These are phyloP conservation scores for Coemansia sp. DNA, from an alignment of 192 early-diverging fungal genomes.

Conservation along the genomic window DNA sequence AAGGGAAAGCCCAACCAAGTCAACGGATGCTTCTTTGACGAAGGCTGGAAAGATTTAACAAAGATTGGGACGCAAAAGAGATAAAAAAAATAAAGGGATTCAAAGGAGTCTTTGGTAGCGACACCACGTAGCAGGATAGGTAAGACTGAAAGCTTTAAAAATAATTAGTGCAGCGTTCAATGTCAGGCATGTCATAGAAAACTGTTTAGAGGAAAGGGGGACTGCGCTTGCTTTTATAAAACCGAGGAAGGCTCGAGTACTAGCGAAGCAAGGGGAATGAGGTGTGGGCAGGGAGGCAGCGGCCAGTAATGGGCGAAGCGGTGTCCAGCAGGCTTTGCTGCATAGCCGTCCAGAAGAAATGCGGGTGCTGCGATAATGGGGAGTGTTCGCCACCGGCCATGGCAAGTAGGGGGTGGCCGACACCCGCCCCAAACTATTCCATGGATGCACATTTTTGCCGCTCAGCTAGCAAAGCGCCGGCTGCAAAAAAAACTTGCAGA, in stretches of 20 bases:
- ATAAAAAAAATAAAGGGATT: not conserved
- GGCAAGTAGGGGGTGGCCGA: slow-evolving; percentile 24
- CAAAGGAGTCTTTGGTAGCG: not conserved
- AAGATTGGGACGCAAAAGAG: not conserved
- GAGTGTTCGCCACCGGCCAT: slow-evolving; percentile 21
- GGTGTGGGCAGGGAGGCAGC: not conserved
- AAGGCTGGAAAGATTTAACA: not conserved
- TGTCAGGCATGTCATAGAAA: not conserved
- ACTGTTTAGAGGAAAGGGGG: slow-evolving; percentile 2
- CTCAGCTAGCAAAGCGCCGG: not conserved
- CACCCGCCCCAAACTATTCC: slow-evolving; percentile 16
- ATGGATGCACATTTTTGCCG: not conserved
- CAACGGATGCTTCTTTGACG: not conserved
- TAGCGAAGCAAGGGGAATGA: not conserved
- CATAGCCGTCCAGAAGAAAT: slow-evolving; percentile 5
- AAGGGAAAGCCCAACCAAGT: not conserved
- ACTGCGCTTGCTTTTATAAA: slow-evolving; percentile 17
- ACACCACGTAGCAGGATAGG: not conserved
- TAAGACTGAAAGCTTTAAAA: not conserved
- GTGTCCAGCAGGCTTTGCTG: slow-evolving; percentile 1
- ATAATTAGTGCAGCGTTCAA: not conserved
- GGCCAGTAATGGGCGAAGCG: not conserved
- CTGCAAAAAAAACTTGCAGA: not conserved
- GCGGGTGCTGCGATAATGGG: slow-evolving; percentile 10
- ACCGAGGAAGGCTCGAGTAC: not conserved